Base-by-base conservation (phyloP, 345 rosid genomes). In the Pelargonium nanum region DNA sequence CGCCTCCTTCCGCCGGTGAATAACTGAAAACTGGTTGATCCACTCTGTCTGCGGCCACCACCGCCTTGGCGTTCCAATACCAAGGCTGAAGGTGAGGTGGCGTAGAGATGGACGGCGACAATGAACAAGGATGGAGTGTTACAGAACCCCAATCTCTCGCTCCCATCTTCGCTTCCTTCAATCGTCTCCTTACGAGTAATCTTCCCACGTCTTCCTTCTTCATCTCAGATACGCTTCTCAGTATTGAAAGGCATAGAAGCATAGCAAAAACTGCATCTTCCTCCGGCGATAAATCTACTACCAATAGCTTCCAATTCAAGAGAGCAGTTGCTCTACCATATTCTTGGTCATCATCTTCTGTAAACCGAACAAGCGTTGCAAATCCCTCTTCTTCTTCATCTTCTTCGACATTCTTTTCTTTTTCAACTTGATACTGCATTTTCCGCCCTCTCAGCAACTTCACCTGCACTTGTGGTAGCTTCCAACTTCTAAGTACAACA, bases 131-230 rank as follows among this genome's bases (percentile, higher is more conserved):
- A 64, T 80, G 71, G 26, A 83, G 71, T 0, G 77, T 64, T 15
- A 84, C 93, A 1, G 95, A 87, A 55, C 93, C 93, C 95, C 95
- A 92, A 58, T 89, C 95, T 55, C 86, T 67, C n/a, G 67, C 69
- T 26, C 95, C 96, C 0, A 68, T 73, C 67, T 74, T 82, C 21
- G 87, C 83, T 77, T 89, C 95, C 25, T 75, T 85, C 58, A 85
- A 24, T 60, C 96, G 72, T 61, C 84, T 81, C 62, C 98, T 56
- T 0, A 81, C 63, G 61, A 92, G 74, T 58, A 92, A 70, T 26
- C 66, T 75, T 45, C 95, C 96, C 13, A 78, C 60, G 19, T 92
- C 96, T 74, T 85, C 80, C 70, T 78, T 81, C 63, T 74, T 85
- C 67, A 72, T 76, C 65, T 83, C 85, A 0, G 95, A 82, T 34